phyloP scores from a whole-genome alignment of 108 stramenopile species.

The Skeletonema marinoi region DNA sequence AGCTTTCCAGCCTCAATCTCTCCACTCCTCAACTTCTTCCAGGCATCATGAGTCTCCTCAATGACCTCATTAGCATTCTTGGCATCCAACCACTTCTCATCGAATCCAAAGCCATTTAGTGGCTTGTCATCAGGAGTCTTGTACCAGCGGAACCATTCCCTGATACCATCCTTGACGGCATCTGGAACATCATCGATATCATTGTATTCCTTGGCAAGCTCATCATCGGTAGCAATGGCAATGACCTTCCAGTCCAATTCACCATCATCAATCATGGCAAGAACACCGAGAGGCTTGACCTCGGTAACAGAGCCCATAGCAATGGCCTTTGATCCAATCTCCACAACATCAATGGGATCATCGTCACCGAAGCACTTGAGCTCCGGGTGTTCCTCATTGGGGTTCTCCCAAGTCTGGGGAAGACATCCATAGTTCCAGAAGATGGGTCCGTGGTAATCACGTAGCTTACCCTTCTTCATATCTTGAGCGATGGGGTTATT shows the following conservation, averaged over 20 bases:
- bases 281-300: slow-evolving; percentile 96
- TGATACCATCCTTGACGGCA: slow-evolving; percentile 91
- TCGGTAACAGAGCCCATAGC: slow-evolving; percentile 88
- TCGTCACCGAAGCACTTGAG: slow-evolving; percentile 94
- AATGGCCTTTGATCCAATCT: slow-evolving; percentile 89
- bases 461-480: slow-evolving; percentile 98
- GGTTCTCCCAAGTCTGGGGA: slow-evolving; percentile 99
- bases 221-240: slow-evolving; percentile 92
- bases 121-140: slow-evolving; percentile 99
- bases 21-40: slow-evolving; percentile 91
- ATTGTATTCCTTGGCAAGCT: slow-evolving; percentile 93
- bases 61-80: slow-evolving; percentile 88
- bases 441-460: slow-evolving; percentile 98
- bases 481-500: slow-evolving; percentile 98
- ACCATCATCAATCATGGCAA: slow-evolving; percentile 99
- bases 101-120: slow-evolving; percentile 97
- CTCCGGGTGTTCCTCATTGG: slow-evolving; percentile 88
- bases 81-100: slow-evolving; percentile 92
- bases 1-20: slow-evolving; percentile 87
- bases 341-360: slow-evolving; percentile 99
- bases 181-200: slow-evolving; percentile 97
- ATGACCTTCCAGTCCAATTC: slow-evolving; percentile 99
- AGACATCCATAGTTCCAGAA: slow-evolving; percentile 99
- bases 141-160: slow-evolving; percentile 99
- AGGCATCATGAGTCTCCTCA: slow-evolving; percentile 96